Evolutionary conservation across 495 filamentous ascomycete genomes (phyloP).

Genomic region (Annulohypoxylon moriforme): DNA sequence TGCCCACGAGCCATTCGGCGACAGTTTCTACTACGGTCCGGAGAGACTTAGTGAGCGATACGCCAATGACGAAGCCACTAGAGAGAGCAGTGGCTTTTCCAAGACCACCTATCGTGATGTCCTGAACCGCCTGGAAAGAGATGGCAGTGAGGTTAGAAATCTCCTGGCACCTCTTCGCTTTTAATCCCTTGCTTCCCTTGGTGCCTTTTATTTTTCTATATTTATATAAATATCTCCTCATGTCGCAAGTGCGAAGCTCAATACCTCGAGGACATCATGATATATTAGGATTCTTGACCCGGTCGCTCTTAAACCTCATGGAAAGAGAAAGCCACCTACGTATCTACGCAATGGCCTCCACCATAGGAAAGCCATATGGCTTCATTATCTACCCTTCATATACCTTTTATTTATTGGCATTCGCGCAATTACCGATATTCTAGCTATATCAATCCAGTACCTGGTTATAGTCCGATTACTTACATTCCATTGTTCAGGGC

Average conservation of each 20-base stretch:
- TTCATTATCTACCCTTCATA: not conserved
- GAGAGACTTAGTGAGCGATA: slow-evolving; percentile 84
- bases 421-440: slow-evolving; percentile 1
- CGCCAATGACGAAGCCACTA: slow-evolving; percentile 73
- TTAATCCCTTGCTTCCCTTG: not conserved
- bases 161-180: slow-evolving; percentile 17
- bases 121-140: slow-evolving; percentile 73
- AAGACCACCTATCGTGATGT: slow-evolving; percentile 80
- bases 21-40: slow-evolving; percentile 94
- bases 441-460: slow-evolving; percentile 8
- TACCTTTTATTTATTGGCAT: not conserved
- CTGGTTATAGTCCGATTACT: slow-evolving; percentile 20
- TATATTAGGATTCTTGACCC: slow-evolving; percentile 7
- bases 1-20: slow-evolving; percentile 95
- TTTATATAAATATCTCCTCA: not conserved
- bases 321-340: not conserved
- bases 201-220: slow-evolving; percentile 4
- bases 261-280: not conserved
- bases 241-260: slow-evolving; percentile 31
- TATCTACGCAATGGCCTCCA: not conserved
- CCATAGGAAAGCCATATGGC: not conserved
- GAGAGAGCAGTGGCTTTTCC: slow-evolving; percentile 79
- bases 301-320: not conserved
- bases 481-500: slow-evolving; percentile 54
- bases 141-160: slow-evolving; percentile 65